Conservation (phyloP, 495 filamentous ascomycete genomes). For the Arthonia radiata region DNA sequence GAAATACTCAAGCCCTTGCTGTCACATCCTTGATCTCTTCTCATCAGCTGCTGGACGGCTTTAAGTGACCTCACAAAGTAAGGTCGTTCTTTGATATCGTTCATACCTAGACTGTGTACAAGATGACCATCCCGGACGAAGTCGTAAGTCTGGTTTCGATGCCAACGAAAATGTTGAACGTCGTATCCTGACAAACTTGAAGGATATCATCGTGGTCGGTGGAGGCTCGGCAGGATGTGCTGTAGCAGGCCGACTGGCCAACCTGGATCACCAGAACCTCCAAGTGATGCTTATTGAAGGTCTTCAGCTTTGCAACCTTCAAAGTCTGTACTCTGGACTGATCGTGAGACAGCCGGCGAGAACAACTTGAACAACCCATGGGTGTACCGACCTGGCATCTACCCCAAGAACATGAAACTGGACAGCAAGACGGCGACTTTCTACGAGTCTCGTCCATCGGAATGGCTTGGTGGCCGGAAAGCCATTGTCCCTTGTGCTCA, state of each 20-base stretch:
- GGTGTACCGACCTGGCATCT: constrained; percentile 56
- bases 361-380: no score
- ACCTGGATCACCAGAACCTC: constrained; percentile 58
- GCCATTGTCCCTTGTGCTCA: constrained; percentile 62
- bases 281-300: constrained; percentile 58
- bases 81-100: no score
- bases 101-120: no score
- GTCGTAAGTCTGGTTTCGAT: no score
- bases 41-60: no score
- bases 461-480: constrained; percentile 42
- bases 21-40: no score
- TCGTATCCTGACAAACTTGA: no score
- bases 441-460: constrained; percentile 53
- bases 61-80: no score
- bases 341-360: no score
- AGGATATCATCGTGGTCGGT: constrained; percentile 66
- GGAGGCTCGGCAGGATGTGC: constrained; percentile 20
- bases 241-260: no score
- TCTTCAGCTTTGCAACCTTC: constrained; percentile 56
- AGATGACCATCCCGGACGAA: constrained; percentile 25
- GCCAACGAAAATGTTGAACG: no score
- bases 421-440: constrained; percentile 73
- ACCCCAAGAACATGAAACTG: constrained; percentile 56
- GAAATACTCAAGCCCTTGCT: no score
- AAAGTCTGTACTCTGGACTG: constrained; percentile 39